Percentiles rank a stretch among this genome's conserved stretches.
These are phyloP conservation scores for Capronia americana DNA, from an alignment of 2,329 filamentous ascomycete species.

Conservation along the genomic window DNA sequence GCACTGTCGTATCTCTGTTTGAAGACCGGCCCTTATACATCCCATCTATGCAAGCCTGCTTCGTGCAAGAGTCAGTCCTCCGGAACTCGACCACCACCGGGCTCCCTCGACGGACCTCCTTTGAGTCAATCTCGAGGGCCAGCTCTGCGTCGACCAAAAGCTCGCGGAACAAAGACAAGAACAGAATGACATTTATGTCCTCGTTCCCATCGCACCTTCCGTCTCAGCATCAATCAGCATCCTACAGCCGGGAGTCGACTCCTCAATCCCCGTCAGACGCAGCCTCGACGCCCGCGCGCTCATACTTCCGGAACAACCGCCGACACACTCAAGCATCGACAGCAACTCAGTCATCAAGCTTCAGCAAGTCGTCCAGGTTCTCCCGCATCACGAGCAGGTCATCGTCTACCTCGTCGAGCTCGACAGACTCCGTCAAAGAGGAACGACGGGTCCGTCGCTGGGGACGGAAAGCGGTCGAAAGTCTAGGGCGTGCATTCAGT, in stretches of 20 bases:
- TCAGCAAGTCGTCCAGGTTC: constrained; percentile 13
- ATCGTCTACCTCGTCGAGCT: constrained; percentile 5
- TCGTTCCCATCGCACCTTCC: constrained; percentile 19
- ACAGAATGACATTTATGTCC: constrained; percentile 23
- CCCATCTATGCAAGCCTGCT: constrained; percentile 19
- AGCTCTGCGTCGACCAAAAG: constrained; percentile 1
- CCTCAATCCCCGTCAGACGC: background rate
- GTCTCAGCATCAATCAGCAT: constrained; percentile 15
- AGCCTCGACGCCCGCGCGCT: constrained; percentile 1
- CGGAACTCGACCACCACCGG: constrained; percentile 6
- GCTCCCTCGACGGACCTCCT: background rate
- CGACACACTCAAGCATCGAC: constrained; percentile 17
- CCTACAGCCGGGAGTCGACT: background rate
- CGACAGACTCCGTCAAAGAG: constrained; percentile 7
- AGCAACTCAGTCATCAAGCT: constrained; percentile 5
- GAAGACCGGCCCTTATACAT: background rate
- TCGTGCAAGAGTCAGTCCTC: constrained; percentile 8
- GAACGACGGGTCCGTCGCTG: constrained; percentile 17
- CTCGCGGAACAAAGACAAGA: background rate
- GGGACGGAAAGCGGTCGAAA: constrained; percentile 14
- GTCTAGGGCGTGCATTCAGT: constrained; percentile 12
- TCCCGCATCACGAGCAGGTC: constrained; percentile 12
- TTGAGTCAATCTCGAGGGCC: background rate
- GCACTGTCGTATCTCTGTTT: background rate
- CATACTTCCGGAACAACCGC: constrained; percentile 12